Evolutionary conservation across 495 filamentous ascomycete genomes (phyloP), one percentile per base, ranked within the genome.

Genomic region (Oidiodendron maius): DNA sequence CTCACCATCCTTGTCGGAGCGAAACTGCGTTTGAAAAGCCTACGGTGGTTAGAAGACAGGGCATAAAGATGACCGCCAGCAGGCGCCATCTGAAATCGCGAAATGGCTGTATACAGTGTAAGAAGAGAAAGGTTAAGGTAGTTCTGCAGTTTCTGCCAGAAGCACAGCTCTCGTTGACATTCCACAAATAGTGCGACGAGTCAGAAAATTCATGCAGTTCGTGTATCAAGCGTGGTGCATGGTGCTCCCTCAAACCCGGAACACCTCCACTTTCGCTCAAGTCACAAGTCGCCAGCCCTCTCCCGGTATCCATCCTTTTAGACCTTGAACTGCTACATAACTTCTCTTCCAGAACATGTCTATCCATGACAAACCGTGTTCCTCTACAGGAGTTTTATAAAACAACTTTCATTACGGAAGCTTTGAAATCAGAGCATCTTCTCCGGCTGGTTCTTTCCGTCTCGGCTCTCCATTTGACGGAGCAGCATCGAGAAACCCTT

Each of bases 91-190:
- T 42, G 13, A 42, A 42, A 24, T 42, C 40, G 2, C 13, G 40
- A 13, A 21, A 42, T 22, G 40, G 40, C 2, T 42, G 40, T 10
- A 42, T 24, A 1, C 2, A 42, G 10, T 42, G 40, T 13, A 42
- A 42, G 40, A 42, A 42, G 20, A 21, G 40, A 15, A 42, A 42
- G 16, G 40, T 42, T 11, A 42, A 42, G 40, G 40, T 42, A 42
- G 18, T 4, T 9, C 5, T 11, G n/a, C 37, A 40, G 15, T 12
- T 42, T n/a, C 17, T 23, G 22, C 40, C 40, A 5, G 22, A n/a
- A 15, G 28, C 13, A n/a, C 4, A 6, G n/a, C 35, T 37, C 11
- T 12, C 11, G 26, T 24, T 42, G 18, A 42, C 40, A 22, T 12
- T 2, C 8, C 17, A 42, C 22, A n/a, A n/a, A n/a, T n/a, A 42